phyloP scores from a whole-genome alignment of 2,329 filamentous ascomycete genomes.

The Xylaria sp. region DNA sequence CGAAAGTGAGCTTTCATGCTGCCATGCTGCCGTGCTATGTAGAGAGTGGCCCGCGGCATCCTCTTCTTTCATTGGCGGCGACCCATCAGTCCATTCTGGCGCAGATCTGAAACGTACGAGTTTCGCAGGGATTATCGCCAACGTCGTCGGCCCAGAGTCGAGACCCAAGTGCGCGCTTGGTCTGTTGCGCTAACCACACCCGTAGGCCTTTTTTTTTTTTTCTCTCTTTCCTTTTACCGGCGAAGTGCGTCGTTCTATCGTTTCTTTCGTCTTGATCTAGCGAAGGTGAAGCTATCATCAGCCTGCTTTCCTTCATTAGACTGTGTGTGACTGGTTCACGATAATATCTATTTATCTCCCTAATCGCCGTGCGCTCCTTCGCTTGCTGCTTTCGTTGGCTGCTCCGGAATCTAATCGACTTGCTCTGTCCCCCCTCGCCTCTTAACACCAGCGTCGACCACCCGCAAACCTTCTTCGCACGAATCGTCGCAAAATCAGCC shows the following conservation, averaged over 20 bases:
- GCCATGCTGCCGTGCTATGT: neutral
- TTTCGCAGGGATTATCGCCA: slow-evolving; percentile 36
- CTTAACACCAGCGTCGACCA: slow-evolving; percentile 4
- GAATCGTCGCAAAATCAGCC: slow-evolving; percentile 6
- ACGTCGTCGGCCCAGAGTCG: slow-evolving; percentile 18
- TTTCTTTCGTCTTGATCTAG: slow-evolving; percentile 15
- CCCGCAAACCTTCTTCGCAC: neutral
- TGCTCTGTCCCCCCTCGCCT: neutral
- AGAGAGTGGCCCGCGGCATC: neutral
- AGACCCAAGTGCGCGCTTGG: slow-evolving; percentile 15
- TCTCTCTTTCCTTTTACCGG: slow-evolving; percentile 11
- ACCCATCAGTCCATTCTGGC: slow-evolving; percentile 43
- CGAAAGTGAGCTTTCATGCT: no score
- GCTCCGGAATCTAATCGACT: slow-evolving; percentile 9
- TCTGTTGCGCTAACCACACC: slow-evolving; percentile 17
- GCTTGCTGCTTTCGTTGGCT: slow-evolving; percentile 6
- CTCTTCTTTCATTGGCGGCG: slow-evolving; percentile 17
- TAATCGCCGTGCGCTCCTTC: slow-evolving; percentile 12
- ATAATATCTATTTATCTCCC: slow-evolving; percentile 19
- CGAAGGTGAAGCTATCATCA: slow-evolving; percentile 27
- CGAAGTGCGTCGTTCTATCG: slow-evolving; percentile 8
- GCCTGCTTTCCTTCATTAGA: slow-evolving; percentile 15
- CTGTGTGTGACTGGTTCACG: slow-evolving; percentile 34
- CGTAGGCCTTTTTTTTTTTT: slow-evolving; percentile 18
- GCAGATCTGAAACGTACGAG: slow-evolving; percentile 51